Evolutionary conservation across 2,329 filamentous ascomycete species (phyloP).

Genomic region (Thelonectria blattea): DNA sequence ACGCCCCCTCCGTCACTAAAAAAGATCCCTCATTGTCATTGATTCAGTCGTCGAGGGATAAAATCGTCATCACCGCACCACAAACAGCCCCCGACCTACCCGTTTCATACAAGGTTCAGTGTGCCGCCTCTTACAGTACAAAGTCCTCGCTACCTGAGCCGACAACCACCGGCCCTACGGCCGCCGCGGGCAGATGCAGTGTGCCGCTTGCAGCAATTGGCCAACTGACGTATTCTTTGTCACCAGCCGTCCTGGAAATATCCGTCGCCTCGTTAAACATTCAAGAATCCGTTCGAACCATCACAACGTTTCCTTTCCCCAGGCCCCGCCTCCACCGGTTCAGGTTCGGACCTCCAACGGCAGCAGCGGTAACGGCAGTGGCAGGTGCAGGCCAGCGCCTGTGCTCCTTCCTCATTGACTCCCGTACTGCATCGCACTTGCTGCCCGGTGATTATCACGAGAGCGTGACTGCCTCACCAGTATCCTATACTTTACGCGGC

Average conservation of each 20-base stretch:
- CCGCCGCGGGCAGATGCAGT: neutral
- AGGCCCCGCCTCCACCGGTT: neutral
- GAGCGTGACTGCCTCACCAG: neutral
- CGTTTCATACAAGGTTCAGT: conserved; percentile 20
- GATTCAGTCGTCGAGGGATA: conserved; percentile 20
- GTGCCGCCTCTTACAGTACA: neutral
- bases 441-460: neutral
- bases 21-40: conserved; percentile 14
- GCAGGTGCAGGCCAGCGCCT: too few species aligned
- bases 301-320: neutral
- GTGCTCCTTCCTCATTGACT: neutral
- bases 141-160: conserved; percentile 5
- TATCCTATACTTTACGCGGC: neutral
- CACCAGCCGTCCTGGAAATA: neutral
- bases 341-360: neutral
- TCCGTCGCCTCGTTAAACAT: neutral
- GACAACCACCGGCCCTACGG: conserved; percentile 10
- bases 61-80: conserved; percentile 19
- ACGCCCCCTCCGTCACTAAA: conserved; percentile 22
- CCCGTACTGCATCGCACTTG: neutral
- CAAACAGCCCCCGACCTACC: conserved; percentile 16
- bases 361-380: too few species aligned
- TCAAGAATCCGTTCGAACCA: neutral
- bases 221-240: neutral
- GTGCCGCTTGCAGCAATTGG: neutral